A percentile compares a stretch with the other conserved stretches of the same genome.
Conservation (phyloP, 192 early-diverging fungal genomes). For the Entomortierella beljakovae region DNA sequence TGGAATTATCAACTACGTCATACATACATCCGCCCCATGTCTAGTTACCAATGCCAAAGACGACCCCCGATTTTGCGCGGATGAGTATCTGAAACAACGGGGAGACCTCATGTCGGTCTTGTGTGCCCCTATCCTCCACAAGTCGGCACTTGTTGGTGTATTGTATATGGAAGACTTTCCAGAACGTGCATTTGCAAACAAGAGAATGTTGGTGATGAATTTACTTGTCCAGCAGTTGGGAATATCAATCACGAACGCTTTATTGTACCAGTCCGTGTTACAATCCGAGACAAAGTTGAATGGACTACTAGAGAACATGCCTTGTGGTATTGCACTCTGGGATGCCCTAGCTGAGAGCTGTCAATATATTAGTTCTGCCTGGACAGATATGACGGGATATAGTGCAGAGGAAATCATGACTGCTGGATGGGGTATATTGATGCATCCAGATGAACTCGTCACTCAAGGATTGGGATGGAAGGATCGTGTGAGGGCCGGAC, state of each 20-base stretch:
- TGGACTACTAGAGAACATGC: constrained; percentile 51
- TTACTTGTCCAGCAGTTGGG: constrained; percentile 63
- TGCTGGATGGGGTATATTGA: constrained; percentile 9
- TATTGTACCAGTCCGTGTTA: constrained; percentile 60
- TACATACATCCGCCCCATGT: constrained; percentile 32
- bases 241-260: constrained; percentile 63
- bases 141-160: constrained; percentile 54
- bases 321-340: constrained; percentile 48
- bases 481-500: constrained; percentile 18
- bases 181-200: constrained; percentile 53
- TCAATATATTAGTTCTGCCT: constrained; percentile 35
- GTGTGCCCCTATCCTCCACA: constrained; percentile 62
- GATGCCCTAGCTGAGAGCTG: constrained; percentile 33
- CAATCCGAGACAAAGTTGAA: constrained; percentile 47
- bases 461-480: constrained; percentile 29
- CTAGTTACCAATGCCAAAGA: constrained; percentile 44
- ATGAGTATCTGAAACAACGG: constrained; percentile 41
- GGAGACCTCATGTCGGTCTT: constrained; percentile 57
- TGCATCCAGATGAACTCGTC: constrained; percentile 33
- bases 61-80: constrained; percentile 48
- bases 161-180: constrained; percentile 63
- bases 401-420: constrained; percentile 29
- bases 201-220: constrained; percentile 58
- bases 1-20: constrained; percentile 48
- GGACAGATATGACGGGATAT: constrained; percentile 46